Conservation (phyloP, 2,329 filamentous ascomycete genomes). For the Diaporthe capsici region DNA sequence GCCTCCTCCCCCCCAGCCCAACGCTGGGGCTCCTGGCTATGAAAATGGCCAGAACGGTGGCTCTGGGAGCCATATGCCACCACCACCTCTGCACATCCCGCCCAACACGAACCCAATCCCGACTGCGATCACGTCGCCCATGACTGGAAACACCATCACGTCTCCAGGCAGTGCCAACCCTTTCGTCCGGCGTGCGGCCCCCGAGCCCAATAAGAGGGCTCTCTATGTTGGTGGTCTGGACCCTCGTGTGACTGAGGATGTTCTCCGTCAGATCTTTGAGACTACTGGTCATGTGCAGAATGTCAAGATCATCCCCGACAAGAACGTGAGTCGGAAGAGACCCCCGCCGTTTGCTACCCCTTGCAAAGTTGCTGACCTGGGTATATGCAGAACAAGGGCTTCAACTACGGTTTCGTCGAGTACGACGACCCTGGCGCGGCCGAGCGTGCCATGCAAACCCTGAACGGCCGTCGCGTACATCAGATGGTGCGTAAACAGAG, state of each 20-base stretch:
- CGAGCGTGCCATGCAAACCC: constrained; percentile 95
- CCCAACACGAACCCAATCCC: constrained; percentile 97
- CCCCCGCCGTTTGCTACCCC: background rate
- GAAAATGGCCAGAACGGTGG: constrained; percentile 78
- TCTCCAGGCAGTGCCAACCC: constrained; percentile 87
- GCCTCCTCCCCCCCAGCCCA: constrained; percentile 77
- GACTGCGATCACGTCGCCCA: constrained; percentile 89
- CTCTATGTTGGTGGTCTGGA: constrained; percentile 96
- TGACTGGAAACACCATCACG: constrained; percentile 80
- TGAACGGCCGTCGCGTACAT: constrained; percentile 95
- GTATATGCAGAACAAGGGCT: constrained; percentile 85
- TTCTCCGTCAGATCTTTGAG: constrained; percentile 97
- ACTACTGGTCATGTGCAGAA: constrained; percentile 98
- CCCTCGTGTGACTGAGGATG: constrained; percentile 94
- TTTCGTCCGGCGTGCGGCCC: constrained; percentile 89
- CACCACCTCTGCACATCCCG: constrained; percentile 92
- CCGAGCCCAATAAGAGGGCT: constrained; percentile 98
- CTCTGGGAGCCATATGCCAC: constrained; percentile 85
- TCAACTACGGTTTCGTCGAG: constrained; percentile 99
- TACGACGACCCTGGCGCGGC: constrained; percentile 98
- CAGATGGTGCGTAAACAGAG: constrained; percentile 79
- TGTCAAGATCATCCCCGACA: constrained; percentile 99
- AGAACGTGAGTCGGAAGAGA: constrained; percentile 81
- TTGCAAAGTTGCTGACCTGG: constrained; percentile 42
- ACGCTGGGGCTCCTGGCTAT: constrained; percentile 81